phyloP scores from a whole-genome alignment of 116 monocot species.

The Phalaenopsis hybrid region DNA sequence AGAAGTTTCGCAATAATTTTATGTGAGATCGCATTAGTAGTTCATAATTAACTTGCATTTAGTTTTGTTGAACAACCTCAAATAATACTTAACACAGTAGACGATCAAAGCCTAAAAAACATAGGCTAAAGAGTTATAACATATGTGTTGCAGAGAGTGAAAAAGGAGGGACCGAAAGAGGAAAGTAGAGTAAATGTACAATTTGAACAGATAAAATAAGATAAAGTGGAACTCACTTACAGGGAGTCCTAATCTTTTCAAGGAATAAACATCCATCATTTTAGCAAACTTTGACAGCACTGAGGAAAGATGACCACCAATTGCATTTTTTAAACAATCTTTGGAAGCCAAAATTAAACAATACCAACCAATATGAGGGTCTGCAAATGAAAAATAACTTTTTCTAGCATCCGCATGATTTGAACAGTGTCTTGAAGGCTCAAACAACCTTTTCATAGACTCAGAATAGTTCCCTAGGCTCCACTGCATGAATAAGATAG shows the following conservation, averaged over 20 bases:
- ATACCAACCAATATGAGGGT: constrained; percentile 75
- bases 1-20: too few relatives aligned
- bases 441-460: constrained; percentile 40
- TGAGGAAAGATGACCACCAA: constrained; percentile 51
- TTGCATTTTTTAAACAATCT: constrained; percentile 56
- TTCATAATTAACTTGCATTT: too few relatives aligned
- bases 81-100: background rate
- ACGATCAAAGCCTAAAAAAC: background rate
- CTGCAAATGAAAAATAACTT: constrained; percentile 28
- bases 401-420: constrained; percentile 13
- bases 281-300: constrained; percentile 51
- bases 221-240: constrained; percentile 46
- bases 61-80: too few relatives aligned
- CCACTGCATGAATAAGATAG: constrained; percentile 58
- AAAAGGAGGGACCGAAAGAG: background rate
- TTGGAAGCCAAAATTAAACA: constrained; percentile 55
- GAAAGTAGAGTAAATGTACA: background rate
- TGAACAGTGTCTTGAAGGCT: constrained; percentile 10
- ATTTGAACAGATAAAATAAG: background rate
- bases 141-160: background rate
- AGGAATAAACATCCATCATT: constrained; percentile 46
- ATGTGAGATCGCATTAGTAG: too few relatives aligned
- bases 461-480: constrained; percentile 61
- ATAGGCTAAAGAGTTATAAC: background rate
- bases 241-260: constrained; percentile 72